Percentiles rank a stretch among this genome's conserved stretches.
These are phyloP conservation scores for Komagataella pseudopastoris DNA, from an alignment of 805 yeast species.

Conservation along the genomic window DNA sequence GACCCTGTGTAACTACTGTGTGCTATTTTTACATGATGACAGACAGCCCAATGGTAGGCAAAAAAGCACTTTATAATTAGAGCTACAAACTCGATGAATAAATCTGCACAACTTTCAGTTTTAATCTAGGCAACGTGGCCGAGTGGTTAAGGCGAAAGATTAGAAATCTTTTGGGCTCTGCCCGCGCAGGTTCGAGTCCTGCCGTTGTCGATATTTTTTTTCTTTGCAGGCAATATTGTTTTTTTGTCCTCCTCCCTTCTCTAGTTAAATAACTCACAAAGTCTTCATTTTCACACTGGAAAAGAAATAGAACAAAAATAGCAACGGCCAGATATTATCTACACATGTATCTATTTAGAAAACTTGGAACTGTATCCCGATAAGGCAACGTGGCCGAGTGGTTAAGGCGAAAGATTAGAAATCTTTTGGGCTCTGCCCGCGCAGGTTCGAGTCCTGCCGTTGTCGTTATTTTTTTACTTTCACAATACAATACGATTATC, in stretches of 20 bases:
- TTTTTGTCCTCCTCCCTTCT: too few species aligned
- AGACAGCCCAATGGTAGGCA: too few species aligned
- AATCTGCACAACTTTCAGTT: neutral
- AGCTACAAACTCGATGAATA: neutral
- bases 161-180: slow-evolving; percentile 26
- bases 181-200: slow-evolving; percentile 7
- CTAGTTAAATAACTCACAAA: too few species aligned
- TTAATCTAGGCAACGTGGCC: slow-evolving; percentile 22
- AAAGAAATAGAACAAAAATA: too few species aligned
- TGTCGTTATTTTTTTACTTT: slow-evolving; percentile 2
- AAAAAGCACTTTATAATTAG: too few species aligned
- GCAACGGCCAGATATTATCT: too few species aligned
- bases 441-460: slow-evolving; percentile 6
- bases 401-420: slow-evolving; percentile 54
- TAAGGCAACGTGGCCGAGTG: slow-evolving; percentile 41
- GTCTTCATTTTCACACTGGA: too few species aligned
- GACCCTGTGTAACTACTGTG: too few species aligned
- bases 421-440: slow-evolving; percentile 18
- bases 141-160: slow-evolving; percentile 59
- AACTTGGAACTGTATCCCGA: neutral
- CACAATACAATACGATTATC: neutral
- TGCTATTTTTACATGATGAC: too few species aligned
- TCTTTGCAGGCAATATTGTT: neutral
- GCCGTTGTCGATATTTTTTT: slow-evolving; percentile 4
- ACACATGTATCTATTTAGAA: neutral